phyloP scores from a whole-genome alignment of 176 grass and related monocot genomes.

The Pontederia crassipes region DNA sequence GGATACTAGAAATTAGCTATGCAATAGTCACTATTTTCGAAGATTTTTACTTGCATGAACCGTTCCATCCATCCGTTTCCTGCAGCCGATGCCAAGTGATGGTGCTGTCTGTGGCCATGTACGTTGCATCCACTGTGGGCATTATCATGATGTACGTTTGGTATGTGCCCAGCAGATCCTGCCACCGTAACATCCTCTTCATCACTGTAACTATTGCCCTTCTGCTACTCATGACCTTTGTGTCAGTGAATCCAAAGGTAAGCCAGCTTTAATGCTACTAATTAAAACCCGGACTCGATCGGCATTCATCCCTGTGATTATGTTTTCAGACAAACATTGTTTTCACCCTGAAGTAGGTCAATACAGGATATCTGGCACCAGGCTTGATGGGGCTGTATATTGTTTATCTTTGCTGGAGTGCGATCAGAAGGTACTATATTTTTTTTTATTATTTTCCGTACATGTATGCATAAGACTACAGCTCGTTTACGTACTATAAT shows the following conservation, averaged over 20 bases:
- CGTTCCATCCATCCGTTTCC: too few relatives aligned
- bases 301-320: neutral
- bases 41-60: too few relatives aligned
- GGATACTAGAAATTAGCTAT: too few relatives aligned
- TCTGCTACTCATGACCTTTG: conserved; percentile 56
- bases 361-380: conserved; percentile 66
- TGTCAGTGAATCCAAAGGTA: conserved; percentile 69
- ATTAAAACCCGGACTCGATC: neutral
- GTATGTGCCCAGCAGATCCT: conserved; percentile 52
- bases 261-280: neutral
- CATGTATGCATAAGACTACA: neutral
- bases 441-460: neutral
- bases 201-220: conserved; percentile 79
- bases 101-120: conserved; percentile 38
- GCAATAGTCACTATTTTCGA: too few relatives aligned
- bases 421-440: conserved; percentile 59
- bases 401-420: conserved; percentile 89
- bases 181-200: conserved; percentile 76
- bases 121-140: conserved; percentile 57
- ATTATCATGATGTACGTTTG: conserved; percentile 77
- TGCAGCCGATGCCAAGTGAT: conserved; percentile 64
- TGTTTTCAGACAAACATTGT: neutral
- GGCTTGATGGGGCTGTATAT: conserved; percentile 88
- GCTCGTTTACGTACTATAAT: neutral
- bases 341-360: conserved; percentile 33